A percentile compares a stretch with the other conserved stretches of the same genome.
These are phyloP conservation scores for Yamagishiella unicocca DNA, from an alignment of 139 green algal genomes.

Conservation along the genomic window DNA sequence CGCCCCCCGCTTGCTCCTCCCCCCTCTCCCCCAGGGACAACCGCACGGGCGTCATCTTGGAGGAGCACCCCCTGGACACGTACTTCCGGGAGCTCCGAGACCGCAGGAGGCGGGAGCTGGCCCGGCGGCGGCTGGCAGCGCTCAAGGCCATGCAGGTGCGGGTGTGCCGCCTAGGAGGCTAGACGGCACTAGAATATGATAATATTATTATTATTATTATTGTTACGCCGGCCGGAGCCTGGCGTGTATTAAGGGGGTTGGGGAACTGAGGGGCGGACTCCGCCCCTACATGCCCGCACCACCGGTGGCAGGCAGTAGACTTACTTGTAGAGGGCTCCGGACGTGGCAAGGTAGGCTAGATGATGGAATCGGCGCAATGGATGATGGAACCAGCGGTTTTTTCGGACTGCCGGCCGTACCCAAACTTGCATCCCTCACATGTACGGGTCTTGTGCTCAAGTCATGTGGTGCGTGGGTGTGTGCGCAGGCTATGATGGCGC, in stretches of 20 bases:
- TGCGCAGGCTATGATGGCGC: constrained; percentile 14
- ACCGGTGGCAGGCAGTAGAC: no score
- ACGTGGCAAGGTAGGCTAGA: no score
- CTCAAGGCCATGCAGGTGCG: constrained; percentile 51
- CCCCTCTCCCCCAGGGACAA: constrained; percentile 52
- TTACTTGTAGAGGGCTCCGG: no score
- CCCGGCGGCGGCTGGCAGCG: constrained; percentile 45
- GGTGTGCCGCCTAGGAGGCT: neutral
- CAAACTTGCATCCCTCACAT: neutral
- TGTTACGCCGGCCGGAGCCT: no score
- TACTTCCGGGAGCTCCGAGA: constrained; percentile 80
- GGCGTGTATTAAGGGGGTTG: neutral
- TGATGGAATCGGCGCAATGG: neutral
- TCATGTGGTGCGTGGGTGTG: neutral
- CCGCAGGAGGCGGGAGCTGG: constrained; percentile 60
- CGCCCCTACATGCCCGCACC: no score
- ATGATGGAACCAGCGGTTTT: neutral
- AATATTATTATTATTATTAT: no score
- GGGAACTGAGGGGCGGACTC: neutral
- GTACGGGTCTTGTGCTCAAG: neutral
- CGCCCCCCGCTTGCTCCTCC: no score
- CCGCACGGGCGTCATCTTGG: constrained; percentile 47
- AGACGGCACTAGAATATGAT: no score
- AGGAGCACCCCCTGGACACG: constrained; percentile 75
- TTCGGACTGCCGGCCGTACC: neutral